A percentile compares a stretch with the other conserved stretches of the same genome.
Evolutionary conservation across 352 stramenopile species (phyloP).

Genomic region (Phytophthora aleatoria): DNA sequence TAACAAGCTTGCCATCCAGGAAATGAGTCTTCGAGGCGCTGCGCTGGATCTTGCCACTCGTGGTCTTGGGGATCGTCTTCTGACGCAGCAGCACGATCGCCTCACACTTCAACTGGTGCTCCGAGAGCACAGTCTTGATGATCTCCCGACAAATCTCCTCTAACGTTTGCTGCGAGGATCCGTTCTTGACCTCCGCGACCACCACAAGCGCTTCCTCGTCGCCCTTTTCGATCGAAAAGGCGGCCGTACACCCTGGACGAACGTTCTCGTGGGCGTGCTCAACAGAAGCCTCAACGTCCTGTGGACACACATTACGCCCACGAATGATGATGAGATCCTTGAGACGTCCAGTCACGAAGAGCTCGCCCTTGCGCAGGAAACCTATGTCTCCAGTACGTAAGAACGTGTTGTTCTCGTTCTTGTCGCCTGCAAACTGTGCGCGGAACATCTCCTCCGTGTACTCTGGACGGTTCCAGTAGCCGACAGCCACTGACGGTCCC

Average conservation of each 20-base stretch:
- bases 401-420: constrained; percentile 42
- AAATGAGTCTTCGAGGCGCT: constrained; percentile 69
- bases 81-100: constrained; percentile 75
- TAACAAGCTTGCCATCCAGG: constrained; percentile 44
- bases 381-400: constrained; percentile 81
- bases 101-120: constrained; percentile 77
- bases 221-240: constrained; percentile 83
- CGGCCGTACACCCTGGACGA: constrained; percentile 72
- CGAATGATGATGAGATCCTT: constrained; percentile 90
- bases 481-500: constrained; percentile 71
- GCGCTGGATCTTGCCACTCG: constrained; percentile 86
- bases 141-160: constrained; percentile 70
- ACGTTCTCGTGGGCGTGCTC: constrained; percentile 69
- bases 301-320: constrained; percentile 75
- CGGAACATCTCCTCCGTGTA: constrained; percentile 78
- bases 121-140: constrained; percentile 59
- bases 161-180: constrained; percentile 52
- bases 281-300: constrained; percentile 78
- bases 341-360: constrained; percentile 77
- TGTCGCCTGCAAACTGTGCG: constrained; percentile 50
- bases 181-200: constrained; percentile 77
- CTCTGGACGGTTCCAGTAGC: constrained; percentile 77
- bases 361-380: constrained; percentile 64
- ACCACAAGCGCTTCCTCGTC: constrained; percentile 79
- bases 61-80: constrained; percentile 84